Conservation (phyloP, 805 yeast species). For the Kluyveromyces wickerhamii region DNA sequence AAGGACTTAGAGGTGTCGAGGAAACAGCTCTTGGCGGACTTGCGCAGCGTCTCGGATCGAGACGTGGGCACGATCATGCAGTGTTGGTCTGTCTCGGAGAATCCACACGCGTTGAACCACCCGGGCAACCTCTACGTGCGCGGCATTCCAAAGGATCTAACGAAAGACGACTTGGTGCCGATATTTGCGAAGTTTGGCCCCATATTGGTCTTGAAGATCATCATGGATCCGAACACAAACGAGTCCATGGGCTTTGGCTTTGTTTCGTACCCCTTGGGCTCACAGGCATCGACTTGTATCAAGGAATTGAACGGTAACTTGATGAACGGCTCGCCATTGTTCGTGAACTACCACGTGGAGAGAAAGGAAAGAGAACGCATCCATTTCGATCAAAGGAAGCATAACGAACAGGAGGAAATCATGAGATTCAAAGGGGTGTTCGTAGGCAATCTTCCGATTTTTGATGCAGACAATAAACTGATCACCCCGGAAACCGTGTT, state of each 20-base stretch:
- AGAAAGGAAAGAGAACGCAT: constrained; percentile 48
- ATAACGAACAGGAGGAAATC: constrained; percentile 35
- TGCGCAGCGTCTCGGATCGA: constrained; percentile 4
- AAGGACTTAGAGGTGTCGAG: constrained; percentile 10
- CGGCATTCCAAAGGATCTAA: constrained; percentile 36
- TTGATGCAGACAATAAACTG: constrained; percentile 30
- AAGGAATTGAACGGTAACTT: constrained; percentile 40
- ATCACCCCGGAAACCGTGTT: constrained; percentile 26
- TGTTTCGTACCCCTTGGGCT: constrained; percentile 49
- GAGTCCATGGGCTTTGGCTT: constrained; percentile 51
- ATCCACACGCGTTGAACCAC: constrained; percentile 33
- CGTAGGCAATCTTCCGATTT: constrained; percentile 42
- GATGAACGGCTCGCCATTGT: constrained; percentile 28
- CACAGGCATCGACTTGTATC: constrained; percentile 58
- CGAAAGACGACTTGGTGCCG: constrained; percentile 32
- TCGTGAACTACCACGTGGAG: constrained; percentile 58
- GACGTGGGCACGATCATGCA: constrained; percentile 8
- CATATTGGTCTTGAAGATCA: constrained; percentile 39
- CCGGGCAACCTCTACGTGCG: constrained; percentile 55
- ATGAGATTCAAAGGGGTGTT: constrained; percentile 45
- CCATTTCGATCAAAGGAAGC: constrained; percentile 29
- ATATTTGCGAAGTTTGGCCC: constrained; percentile 37
- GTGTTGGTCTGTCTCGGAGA: constrained; percentile 23
- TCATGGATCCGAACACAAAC: constrained; percentile 35
- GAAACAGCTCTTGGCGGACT: constrained; percentile 7